Evolutionary conservation across 2,329 filamentous ascomycete genomes (phyloP).

Genomic region (Colletotrichum acutatum): DNA sequence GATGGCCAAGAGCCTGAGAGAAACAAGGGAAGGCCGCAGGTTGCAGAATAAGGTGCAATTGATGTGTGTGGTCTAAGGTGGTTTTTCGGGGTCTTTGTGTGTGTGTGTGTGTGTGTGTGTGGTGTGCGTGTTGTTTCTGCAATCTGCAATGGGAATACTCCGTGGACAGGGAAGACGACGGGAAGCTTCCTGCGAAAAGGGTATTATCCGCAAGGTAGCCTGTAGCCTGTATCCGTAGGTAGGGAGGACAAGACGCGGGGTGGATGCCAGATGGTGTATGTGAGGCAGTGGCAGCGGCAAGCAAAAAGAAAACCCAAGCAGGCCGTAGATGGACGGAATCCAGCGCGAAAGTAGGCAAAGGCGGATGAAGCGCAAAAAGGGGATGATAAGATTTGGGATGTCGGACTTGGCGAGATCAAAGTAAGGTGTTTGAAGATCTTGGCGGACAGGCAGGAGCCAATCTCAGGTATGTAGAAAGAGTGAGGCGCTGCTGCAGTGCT

Average conservation of each 20-base stretch:
- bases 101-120: conserved; percentile 18
- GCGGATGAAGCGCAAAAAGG: conserved; percentile 5
- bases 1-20: not conserved
- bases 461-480: too few species aligned
- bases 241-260: not conserved
- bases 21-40: conserved; percentile 5
- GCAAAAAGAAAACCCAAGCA: not conserved
- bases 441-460: conserved; percentile 7
- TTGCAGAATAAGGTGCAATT: conserved; percentile 14
- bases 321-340: too few species aligned
- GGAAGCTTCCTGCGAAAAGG: not conserved
- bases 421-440: conserved; percentile 24
- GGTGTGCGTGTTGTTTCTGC: conserved; percentile 3
- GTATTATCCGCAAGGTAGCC: too few species aligned
- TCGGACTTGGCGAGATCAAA: conserved; percentile 22
- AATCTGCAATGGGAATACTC: not conserved
- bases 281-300: conserved; percentile 4
- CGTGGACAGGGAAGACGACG: conserved; percentile 6
- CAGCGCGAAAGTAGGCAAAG: not conserved
- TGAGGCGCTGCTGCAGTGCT: conserved; percentile 12
- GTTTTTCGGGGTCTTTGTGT: conserved; percentile 24
- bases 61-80: conserved; percentile 31
- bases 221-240: too few species aligned
- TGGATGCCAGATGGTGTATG: not conserved
- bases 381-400: conserved; percentile 9